phyloP scores from a whole-genome alignment of 1,284 basidiomycete species.

The Leccinum pachyderme region DNA sequence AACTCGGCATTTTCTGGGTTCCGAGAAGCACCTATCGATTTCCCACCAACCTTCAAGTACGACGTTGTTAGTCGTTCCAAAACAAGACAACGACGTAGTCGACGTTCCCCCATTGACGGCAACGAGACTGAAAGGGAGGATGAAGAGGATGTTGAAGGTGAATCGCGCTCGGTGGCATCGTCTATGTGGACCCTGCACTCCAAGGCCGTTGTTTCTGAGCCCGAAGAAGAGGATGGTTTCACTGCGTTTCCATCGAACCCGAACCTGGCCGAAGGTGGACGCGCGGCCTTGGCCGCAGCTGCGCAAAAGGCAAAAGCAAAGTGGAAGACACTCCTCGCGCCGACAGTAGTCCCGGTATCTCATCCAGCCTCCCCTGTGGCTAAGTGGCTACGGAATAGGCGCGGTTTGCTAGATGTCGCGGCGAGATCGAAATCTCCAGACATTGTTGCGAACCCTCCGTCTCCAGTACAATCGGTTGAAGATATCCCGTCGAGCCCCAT shows the following conservation, averaged over 20 bases:
- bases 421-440: slow-evolving; percentile 22
- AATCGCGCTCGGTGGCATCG: slow-evolving; percentile 52
- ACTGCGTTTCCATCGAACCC: slow-evolving; percentile 23
- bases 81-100: slow-evolving; percentile 38
- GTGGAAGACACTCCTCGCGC: slow-evolving; percentile 50
- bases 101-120: slow-evolving; percentile 33
- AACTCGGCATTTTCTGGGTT: slow-evolving; percentile 68
- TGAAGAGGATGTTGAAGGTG: slow-evolving; percentile 43
- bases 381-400: slow-evolving; percentile 33
- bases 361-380: slow-evolving; percentile 34
- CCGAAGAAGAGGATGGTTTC: slow-evolving; percentile 45
- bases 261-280: slow-evolving; percentile 34
- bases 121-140: slow-evolving; percentile 37
- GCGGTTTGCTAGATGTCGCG: slow-evolving; percentile 11
- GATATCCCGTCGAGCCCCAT: slow-evolving; percentile 26
- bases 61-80: slow-evolving; percentile 63
- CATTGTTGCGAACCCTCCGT: slow-evolving; percentile 26
- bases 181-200: slow-evolving; percentile 52
- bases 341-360: slow-evolving; percentile 29
- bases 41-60: slow-evolving; percentile 85
- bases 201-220: slow-evolving; percentile 35
- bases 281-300: slow-evolving; percentile 42
- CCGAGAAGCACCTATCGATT: slow-evolving; percentile 65
- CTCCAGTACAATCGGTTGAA: slow-evolving; percentile 24
- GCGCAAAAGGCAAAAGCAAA: slow-evolving; percentile 60